Conservation (phyloP, 768 basidiomycete species). For the Imleria badia region DNA sequence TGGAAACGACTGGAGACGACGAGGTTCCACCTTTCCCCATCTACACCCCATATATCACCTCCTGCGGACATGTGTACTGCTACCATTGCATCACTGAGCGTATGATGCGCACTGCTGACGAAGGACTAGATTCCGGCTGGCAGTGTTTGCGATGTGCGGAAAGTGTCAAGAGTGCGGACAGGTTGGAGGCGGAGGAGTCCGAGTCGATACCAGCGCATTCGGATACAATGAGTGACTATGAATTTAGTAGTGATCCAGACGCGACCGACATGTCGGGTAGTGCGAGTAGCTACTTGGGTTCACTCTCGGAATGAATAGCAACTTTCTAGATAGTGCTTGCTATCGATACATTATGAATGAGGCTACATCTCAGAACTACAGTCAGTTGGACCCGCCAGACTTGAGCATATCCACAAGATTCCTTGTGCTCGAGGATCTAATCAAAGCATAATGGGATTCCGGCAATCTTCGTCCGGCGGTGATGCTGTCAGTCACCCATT, state of each 20-base stretch:
- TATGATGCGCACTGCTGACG: constrained; percentile 71
- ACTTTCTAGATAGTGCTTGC: neutral
- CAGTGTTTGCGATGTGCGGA: constrained; percentile 80
- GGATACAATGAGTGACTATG: constrained; percentile 50
- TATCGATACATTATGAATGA: constrained; percentile 10
- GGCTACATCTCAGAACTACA: neutral
- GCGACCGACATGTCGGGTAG: constrained; percentile 55
- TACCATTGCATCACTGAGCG: constrained; percentile 90
- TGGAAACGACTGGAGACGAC: constrained; percentile 19
- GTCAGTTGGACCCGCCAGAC: constrained; percentile 15
- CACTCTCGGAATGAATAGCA: constrained; percentile 28
- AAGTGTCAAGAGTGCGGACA: constrained; percentile 60
- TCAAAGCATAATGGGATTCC: constrained; percentile 59
- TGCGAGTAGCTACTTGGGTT: constrained; percentile 40
- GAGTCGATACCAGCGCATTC: constrained; percentile 21
- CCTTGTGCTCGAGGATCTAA: constrained; percentile 39
- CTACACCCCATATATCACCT: constrained; percentile 78
- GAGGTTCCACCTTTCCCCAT: constrained; percentile 63
- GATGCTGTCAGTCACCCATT: constrained; percentile 75
- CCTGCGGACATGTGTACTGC: constrained; percentile 87
- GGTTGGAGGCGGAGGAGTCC: constrained; percentile 43
- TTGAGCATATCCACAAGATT: constrained; percentile 41
- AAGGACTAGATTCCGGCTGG: constrained; percentile 61
- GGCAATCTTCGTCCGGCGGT: constrained; percentile 53
- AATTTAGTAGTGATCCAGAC: constrained; percentile 50